Conservation (phyloP, 2,329 filamentous ascomycete species). For the Aureobasidium sp. region DNA sequence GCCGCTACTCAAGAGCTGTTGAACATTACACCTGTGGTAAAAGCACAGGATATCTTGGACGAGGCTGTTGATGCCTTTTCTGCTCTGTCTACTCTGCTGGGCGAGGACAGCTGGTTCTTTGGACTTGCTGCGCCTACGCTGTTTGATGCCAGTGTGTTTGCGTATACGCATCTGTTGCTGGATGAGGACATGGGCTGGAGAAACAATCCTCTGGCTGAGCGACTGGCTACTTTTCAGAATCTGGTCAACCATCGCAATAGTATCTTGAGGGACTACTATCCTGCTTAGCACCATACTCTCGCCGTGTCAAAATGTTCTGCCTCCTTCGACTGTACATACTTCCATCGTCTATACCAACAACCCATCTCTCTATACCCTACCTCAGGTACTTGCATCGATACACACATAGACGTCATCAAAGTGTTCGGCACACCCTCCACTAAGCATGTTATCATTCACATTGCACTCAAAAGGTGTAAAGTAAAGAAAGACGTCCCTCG, state of each 20-base stretch:
- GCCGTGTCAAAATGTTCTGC: too few species aligned
- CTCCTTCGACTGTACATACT: not conserved
- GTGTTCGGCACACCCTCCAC: not conserved
- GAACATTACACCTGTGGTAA: slow-evolving; percentile 36
- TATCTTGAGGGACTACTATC: slow-evolving; percentile 46
- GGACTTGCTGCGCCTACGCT: slow-evolving; percentile 53
- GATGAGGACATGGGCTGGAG: slow-evolving; percentile 58
- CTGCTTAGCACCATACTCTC: not conserved
- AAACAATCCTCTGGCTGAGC: slow-evolving; percentile 52
- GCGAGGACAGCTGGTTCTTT: slow-evolving; percentile 56
- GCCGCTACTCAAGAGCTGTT: slow-evolving; percentile 71
- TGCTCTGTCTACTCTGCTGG: slow-evolving; percentile 54
- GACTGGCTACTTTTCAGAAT: slow-evolving; percentile 52
- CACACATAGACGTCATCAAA: not conserved
- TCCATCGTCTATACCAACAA: not conserved
- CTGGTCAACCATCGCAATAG: slow-evolving; percentile 60
- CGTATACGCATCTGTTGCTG: slow-evolving; percentile 77
- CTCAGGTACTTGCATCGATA: not conserved
- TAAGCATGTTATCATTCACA: not conserved
- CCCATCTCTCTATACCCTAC: not conserved
- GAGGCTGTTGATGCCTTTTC: slow-evolving; percentile 57
- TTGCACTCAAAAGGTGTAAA: not conserved
- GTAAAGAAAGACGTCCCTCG: not conserved
- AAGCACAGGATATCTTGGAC: slow-evolving; percentile 48
- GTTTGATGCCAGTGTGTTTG: slow-evolving; percentile 85